A percentile compares a stretch with the other conserved stretches of the same genome.
Conservation (phyloP, 805 yeast species). For the Metschnikowia cerradonensis region DNA sequence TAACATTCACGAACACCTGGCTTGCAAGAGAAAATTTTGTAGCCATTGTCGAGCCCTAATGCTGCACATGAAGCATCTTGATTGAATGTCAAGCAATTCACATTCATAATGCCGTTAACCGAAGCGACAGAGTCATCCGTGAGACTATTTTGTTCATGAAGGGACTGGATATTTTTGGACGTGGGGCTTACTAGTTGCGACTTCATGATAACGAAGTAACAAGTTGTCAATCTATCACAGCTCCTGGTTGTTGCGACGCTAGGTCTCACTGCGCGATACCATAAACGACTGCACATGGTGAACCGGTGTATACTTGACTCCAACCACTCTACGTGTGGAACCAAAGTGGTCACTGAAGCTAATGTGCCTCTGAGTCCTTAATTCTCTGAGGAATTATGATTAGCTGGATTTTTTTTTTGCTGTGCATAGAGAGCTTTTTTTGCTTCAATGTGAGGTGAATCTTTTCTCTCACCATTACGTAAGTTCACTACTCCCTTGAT, state of each 20-base stretch:
- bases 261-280: neutral
- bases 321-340: neutral
- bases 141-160: neutral
- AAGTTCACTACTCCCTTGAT: too few relatives aligned
- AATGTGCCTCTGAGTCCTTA: too few relatives aligned
- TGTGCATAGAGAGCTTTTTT: too few relatives aligned
- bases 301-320: neutral
- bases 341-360: too few relatives aligned
- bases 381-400: too few relatives aligned
- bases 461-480: too few relatives aligned
- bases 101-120: conserved; percentile 12
- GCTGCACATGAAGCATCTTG: conserved; percentile 86
- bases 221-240: neutral
- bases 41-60: conserved; percentile 60
- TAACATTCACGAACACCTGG: conserved; percentile 59
- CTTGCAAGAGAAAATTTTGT: conserved; percentile 79
- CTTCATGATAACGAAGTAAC: neutral
- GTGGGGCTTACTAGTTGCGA: conserved; percentile 3
- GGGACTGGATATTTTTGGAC: neutral
- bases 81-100: conserved; percentile 58
- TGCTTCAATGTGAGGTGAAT: too few relatives aligned
- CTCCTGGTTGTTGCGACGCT: neutral
- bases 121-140: neutral
- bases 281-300: neutral
- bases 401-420: too few relatives aligned